phyloP scores from a whole-genome alignment of 441 rosid species.

The Erodium chrysanthum region DNA sequence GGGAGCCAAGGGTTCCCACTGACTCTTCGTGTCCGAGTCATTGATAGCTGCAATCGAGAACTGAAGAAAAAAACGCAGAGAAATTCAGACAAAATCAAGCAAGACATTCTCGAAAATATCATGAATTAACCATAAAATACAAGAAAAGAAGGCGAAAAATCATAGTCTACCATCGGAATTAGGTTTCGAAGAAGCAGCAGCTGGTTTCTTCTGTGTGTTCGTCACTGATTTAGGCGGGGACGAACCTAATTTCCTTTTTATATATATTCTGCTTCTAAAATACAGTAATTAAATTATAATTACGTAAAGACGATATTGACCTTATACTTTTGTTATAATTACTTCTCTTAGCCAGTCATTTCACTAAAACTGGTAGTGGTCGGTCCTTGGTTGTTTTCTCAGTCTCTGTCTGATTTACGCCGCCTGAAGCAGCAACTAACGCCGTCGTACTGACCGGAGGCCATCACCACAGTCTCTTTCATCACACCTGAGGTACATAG shows the following conservation, averaged over 20 bases:
- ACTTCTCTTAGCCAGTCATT: neutral
- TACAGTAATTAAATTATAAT: neutral
- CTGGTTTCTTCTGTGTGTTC: conserved; percentile 14
- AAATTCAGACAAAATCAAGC: conserved; percentile 5
- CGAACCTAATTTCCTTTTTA: neutral
- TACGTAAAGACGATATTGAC: neutral
- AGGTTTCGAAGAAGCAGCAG: neutral
- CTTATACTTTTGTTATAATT: neutral
- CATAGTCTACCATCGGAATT: conserved; percentile 30
- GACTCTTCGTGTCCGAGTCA: conserved; percentile 64
- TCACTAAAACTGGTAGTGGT: too few species aligned
- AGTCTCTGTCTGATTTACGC: neutral
- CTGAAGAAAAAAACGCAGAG: conserved; percentile 27
- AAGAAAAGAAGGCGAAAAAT: neutral
- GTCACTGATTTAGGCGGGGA: conserved; percentile 22
- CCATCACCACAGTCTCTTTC: neutral
- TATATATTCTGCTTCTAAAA: neutral
- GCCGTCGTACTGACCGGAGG: neutral
- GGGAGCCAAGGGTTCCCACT: conserved; percentile 98
- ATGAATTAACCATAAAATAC: neutral
- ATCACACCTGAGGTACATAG: neutral
- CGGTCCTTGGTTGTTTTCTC: neutral
- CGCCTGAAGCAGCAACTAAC: neutral
- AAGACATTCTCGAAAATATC: neutral
- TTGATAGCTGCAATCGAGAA: conserved; percentile 92